phyloP scores from a whole-genome alignment of 2,329 filamentous ascomycete species.

The Magnaporthiopsis incrustans region DNA sequence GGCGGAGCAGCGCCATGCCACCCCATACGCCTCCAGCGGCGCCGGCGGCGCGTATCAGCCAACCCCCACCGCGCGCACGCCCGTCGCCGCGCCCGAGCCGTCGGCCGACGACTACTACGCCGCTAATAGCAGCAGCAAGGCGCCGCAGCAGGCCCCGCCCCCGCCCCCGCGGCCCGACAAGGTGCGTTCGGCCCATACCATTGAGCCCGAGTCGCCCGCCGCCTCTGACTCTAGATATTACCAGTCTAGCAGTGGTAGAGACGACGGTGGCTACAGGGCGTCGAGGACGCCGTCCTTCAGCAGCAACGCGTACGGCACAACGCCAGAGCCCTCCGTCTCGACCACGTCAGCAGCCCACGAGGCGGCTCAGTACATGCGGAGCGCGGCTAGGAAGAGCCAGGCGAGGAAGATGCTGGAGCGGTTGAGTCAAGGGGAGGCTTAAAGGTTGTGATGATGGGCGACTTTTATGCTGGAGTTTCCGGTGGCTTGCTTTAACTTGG shows the following conservation, averaged over 20 bases:
- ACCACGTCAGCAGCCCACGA: constrained; percentile 5
- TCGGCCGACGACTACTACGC: constrained; percentile 14
- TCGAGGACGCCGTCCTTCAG: too few relatives aligned
- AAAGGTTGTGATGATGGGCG: background rate
- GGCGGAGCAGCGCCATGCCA: background rate
- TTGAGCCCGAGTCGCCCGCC: constrained; percentile 9
- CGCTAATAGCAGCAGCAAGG: constrained; percentile 7
- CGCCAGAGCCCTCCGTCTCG: background rate
- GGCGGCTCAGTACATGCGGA: constrained; percentile 5
- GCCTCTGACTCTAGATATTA: background rate
- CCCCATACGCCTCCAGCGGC: background rate
- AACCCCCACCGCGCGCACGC: constrained; percentile 1
- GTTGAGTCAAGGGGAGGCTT: background rate
- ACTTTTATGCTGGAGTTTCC: background rate
- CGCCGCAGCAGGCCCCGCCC: constrained; percentile 18
- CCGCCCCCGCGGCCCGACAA: constrained; percentile 26
- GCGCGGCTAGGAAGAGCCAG: constrained; percentile 8
- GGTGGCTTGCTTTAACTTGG: background rate
- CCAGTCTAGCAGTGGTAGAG: constrained; percentile 3
- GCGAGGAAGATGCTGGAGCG: constrained; percentile 13
- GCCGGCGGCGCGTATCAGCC: constrained; percentile 1
- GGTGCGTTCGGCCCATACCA: constrained; percentile 16
- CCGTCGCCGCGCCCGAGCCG: constrained; percentile 5
- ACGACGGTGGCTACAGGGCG: constrained; percentile 1
- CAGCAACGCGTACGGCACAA: background rate